These are phyloP conservation scores for Brachypodium distachyon DNA, from an alignment of 202 grass and related monocot genomes.

Conservation along the genomic window DNA sequence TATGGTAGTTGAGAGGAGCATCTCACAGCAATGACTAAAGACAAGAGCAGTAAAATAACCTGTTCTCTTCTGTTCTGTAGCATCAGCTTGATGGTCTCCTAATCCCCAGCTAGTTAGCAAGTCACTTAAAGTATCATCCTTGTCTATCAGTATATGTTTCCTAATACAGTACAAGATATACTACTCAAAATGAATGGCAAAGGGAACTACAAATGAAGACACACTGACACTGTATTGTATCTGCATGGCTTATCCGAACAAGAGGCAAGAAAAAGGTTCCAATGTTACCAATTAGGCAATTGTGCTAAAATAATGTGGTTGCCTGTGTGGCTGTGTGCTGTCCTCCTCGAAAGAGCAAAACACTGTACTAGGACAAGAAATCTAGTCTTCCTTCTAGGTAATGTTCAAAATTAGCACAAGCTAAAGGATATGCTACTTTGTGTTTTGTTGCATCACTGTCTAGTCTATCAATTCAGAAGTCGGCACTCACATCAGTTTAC, in stretches of 20 bases:
- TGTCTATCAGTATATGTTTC: neutral
- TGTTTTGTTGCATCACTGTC: neutral
- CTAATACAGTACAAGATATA: neutral
- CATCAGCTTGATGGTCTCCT: constrained; percentile 25
- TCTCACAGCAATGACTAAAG: neutral
- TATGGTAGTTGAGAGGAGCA: constrained; percentile 2
- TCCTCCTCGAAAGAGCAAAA: neutral
- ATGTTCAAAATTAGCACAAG: neutral
- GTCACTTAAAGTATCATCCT: neutral
- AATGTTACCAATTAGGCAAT: neutral
- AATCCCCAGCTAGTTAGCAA: constrained; percentile 21
- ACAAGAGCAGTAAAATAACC: constrained; percentile 15
- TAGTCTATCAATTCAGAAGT: constrained; percentile 5
- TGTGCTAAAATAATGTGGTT: neutral
- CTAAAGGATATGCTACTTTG: neutral
- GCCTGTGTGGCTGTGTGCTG: neutral
- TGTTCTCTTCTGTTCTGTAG: constrained; percentile 22
- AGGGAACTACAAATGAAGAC: neutral
- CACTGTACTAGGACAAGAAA: neutral
- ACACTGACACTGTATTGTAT: neutral
- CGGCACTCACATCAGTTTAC: too few species aligned
- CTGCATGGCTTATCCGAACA: neutral
- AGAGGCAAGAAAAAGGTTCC: neutral
- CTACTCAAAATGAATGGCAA: neutral
- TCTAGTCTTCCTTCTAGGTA: neutral